phyloP scores from a whole-genome alignment of 768 basidiomycete genomes.

The Leucocoprinus birnbaumii region DNA sequence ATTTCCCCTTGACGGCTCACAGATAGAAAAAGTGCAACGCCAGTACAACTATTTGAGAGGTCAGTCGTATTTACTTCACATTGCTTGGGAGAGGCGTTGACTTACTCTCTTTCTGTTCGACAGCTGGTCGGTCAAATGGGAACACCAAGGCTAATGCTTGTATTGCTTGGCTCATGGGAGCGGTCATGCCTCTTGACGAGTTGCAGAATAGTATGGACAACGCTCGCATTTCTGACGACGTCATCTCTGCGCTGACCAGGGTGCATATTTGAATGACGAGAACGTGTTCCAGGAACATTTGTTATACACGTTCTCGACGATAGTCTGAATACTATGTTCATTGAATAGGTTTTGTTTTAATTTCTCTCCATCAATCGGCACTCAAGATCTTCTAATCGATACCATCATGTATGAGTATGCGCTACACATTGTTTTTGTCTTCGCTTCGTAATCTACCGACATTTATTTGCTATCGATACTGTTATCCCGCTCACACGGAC shows the following conservation, averaged over 20 bases:
- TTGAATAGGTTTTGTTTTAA: neutral
- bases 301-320: neutral
- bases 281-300: neutral
- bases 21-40: conserved; percentile 35
- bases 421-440: neutral
- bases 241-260: conserved; percentile 31
- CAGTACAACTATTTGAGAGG: conserved; percentile 35
- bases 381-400: conserved; percentile 3
- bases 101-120: neutral
- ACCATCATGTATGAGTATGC: conserved; percentile 3
- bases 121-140: conserved; percentile 29
- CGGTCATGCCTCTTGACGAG: conserved; percentile 40
- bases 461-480: conserved; percentile 5
- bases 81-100: neutral
- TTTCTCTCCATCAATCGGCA: conserved; percentile 4
- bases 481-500: too few relatives aligned
- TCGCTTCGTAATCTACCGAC: neutral
- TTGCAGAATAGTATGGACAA: conserved; percentile 16
- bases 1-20: conserved; percentile 33
- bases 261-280: conserved; percentile 20
- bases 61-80: conserved; percentile 15
- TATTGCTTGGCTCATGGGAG: conserved; percentile 40
- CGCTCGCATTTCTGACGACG: conserved; percentile 20
- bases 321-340: neutral
- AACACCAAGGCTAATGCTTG: conserved; percentile 24